A percentile compares a stretch with the other conserved stretches of the same genome.
These are phyloP conservation scores for Trypanosoma grayi DNA, from an alignment of 208 protist species.

Conservation along the genomic window DNA sequence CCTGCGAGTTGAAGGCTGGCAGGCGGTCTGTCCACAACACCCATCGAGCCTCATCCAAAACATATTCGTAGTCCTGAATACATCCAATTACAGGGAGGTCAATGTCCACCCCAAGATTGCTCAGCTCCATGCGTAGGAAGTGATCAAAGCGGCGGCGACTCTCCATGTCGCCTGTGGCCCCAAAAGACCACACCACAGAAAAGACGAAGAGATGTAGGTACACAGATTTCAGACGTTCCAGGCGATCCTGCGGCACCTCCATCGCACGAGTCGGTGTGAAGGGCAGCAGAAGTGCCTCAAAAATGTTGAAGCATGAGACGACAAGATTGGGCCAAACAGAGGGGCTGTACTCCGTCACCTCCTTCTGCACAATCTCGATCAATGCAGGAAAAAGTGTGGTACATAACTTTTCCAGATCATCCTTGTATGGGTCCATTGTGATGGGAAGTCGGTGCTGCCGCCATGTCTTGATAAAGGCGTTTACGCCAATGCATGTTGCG, in stretches of 20 bases:
- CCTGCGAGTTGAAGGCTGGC: constrained; percentile 71
- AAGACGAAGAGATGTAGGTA: constrained; percentile 95
- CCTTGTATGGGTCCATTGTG: constrained; percentile 84
- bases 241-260: constrained; percentile 78
- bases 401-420: constrained; percentile 86
- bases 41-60: constrained; percentile 89
- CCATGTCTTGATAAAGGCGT: constrained; percentile 83
- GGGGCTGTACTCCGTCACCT: constrained; percentile 92
- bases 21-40: constrained; percentile 93
- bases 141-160: constrained; percentile 93
- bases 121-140: constrained; percentile 88
- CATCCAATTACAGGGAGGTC: constrained; percentile 89
- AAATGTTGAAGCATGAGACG: constrained; percentile 92
- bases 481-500: constrained; percentile 79
- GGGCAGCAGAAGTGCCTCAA: constrained; percentile 86
- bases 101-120: constrained; percentile 55
- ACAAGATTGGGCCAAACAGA: constrained; percentile 96
- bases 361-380: constrained; percentile 91
- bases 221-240: constrained; percentile 74
- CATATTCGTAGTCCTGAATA: constrained; percentile 96
- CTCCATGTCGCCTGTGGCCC: constrained; percentile 91
- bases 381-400: constrained; percentile 81
- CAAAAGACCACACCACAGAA: constrained; percentile 96
- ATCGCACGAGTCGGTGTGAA: constrained; percentile 80
- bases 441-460: constrained; percentile 75